These are phyloP conservation scores for Solanum bukasovii DNA, from an alignment of 257 asterid genomes.

Conservation along the genomic window DNA sequence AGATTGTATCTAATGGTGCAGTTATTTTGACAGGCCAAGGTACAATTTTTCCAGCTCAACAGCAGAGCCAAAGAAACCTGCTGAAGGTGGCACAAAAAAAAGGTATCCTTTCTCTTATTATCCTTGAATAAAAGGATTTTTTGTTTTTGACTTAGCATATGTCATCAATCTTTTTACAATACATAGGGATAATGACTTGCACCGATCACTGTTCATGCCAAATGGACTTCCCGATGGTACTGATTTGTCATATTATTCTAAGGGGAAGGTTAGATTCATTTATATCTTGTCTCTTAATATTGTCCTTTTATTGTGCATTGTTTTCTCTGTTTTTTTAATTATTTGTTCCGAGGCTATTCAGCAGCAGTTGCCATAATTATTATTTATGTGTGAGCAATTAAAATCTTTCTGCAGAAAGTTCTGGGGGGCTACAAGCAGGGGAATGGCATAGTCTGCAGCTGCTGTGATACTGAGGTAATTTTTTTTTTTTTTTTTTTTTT, in stretches of 20 bases:
- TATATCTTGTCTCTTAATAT: not conserved
- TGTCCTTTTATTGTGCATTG: not conserved
- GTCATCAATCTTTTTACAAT: not conserved
- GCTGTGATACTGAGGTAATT: slow-evolving; percentile 73
- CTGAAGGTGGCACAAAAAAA: slow-evolving; percentile 71
- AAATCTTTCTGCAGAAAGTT: slow-evolving; percentile 48
- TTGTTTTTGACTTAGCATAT: not conserved
- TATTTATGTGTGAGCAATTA: not conserved
- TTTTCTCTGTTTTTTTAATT: not conserved
- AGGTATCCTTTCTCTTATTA: slow-evolving; percentile 35
- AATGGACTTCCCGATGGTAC: slow-evolving; percentile 99
- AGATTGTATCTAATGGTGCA: slow-evolving; percentile 8
- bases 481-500: not conserved
- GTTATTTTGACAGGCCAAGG: slow-evolving; percentile 62
- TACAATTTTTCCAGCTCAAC: slow-evolving; percentile 29
- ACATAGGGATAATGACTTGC: slow-evolving; percentile 90
- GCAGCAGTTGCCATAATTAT: not conserved
- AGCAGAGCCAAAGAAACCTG: slow-evolving; percentile 38
- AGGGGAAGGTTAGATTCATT: slow-evolving; percentile 70
- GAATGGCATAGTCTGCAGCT: slow-evolving; percentile 78
- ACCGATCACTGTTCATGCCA: slow-evolving; percentile 86
- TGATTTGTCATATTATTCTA: slow-evolving; percentile 84
- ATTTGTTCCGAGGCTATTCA: not conserved
- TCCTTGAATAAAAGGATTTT: not conserved
- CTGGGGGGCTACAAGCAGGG: slow-evolving; percentile 97